Evolutionary conservation across 2,329 filamentous ascomycete species (phyloP), one percentile per base, ranked within the genome.

Genomic region (Phyllosticta citrichinensis): DNA sequence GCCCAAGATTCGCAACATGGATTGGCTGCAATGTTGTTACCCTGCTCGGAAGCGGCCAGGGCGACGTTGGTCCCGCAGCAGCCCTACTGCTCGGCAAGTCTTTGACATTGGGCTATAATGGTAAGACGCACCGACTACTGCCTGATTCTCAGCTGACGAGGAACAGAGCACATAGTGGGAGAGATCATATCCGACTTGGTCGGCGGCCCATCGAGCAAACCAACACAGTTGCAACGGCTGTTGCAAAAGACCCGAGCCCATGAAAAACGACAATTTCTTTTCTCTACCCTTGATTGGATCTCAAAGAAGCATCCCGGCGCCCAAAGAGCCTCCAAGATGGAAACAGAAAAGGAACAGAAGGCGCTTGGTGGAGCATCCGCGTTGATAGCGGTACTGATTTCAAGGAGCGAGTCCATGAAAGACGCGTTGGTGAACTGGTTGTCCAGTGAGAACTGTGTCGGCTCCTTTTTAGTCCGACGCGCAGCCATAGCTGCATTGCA

Each of bases 101-200:
- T 1, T 75, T 93, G 62, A 86, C 82, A 30, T 72, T 96, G 30
- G 90, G 89, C 2, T 90, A 94, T 73, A 77, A 81, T 58, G 87
- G 89, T 88, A 78, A 69, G 62, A 40, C 12, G 5, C 33, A 12
- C 33, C 11, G 14, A 19, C 5, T 33, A 6, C 5, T 6, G 9
- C 20, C 5, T 12, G 11, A 35, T 19, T 11, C 6, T 40, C 35
- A n/a, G 19, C 25, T 27, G 2, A 24, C 25, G 4, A 30, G 11
- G 3, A 14, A 9, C 24, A 64, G 63, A 63, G 27, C 47, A 57
- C 69, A 56, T 63, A 66, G 64, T 47, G 6, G 54, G 60, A 52
- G 60, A 54, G 6, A 33, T 62, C 24, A 14, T 58, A 9, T 22
- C 35, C 12, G 22, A 24, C 9, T 52, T 56, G 19, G 14, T 54